These are phyloP conservation scores for Fusarium floridanum DNA, from an alignment of 2,329 filamentous ascomycete species.

Conservation along the genomic window DNA sequence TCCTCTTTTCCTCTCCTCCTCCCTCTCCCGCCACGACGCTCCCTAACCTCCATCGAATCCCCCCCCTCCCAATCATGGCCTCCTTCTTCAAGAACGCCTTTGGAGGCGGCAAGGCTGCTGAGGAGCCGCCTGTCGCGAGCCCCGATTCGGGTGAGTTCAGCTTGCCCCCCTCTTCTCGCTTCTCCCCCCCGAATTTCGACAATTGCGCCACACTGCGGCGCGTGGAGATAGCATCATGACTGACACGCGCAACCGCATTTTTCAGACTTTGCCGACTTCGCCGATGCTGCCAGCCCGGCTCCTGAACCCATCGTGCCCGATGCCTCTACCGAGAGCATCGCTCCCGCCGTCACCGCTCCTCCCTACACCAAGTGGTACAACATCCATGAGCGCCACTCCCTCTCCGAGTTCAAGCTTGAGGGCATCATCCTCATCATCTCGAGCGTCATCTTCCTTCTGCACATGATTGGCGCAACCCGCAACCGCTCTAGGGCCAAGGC, in stretches of 20 bases:
- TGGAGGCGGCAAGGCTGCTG: slow-evolving; percentile 71
- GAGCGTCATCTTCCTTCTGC: slow-evolving; percentile 79
- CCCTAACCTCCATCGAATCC: slow-evolving; percentile 40
- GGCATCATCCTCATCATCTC: slow-evolving; percentile 84
- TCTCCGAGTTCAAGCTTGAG: slow-evolving; percentile 89
- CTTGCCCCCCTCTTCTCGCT: slow-evolving; percentile 22
- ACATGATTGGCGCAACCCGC: slow-evolving; percentile 82
- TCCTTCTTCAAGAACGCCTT: slow-evolving; percentile 76
- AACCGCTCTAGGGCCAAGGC: slow-evolving; percentile 85
- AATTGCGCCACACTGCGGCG: slow-evolving; percentile 35
- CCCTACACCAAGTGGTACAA: slow-evolving; percentile 98
- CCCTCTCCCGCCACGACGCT: slow-evolving; percentile 28
- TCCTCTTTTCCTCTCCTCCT: slow-evolving; percentile 34
- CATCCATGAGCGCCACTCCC: slow-evolving; percentile 88
- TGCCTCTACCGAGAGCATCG: slow-evolving; percentile 60
- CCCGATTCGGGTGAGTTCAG: slow-evolving; percentile 72
- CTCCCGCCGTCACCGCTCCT: slow-evolving; percentile 62
- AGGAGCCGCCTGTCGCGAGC: slow-evolving; percentile 59
- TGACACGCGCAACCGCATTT: slow-evolving; percentile 43
- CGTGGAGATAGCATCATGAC: slow-evolving; percentile 29
- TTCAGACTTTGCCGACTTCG: slow-evolving; percentile 94
- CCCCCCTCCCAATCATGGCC: slow-evolving; percentile 59
- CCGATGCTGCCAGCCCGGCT: slow-evolving; percentile 77
- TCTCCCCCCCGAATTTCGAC: background rate
- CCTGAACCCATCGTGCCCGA: slow-evolving; percentile 63